Evolutionary conservation across 2,329 filamentous ascomycete species (phyloP).

Genomic region (Xylariaceae sp.): DNA sequence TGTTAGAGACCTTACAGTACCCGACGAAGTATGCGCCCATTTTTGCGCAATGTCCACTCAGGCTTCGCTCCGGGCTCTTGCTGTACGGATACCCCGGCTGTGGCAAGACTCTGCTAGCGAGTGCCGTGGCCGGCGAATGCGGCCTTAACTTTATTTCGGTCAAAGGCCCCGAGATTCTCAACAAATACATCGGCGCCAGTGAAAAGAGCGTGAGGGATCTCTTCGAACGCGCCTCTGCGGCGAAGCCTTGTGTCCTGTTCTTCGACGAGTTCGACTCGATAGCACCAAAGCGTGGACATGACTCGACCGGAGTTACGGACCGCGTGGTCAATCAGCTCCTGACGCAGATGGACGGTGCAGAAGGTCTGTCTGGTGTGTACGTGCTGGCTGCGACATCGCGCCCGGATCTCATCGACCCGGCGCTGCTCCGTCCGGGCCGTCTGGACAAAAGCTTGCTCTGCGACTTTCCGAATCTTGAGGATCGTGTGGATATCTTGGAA

Average conservation of each 20-base stretch:
- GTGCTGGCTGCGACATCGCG: constrained; percentile 90
- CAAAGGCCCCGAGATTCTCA: constrained; percentile 95
- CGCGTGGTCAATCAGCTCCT: constrained; percentile 96
- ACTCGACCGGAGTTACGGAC: constrained; percentile 97
- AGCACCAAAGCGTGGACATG: constrained; percentile 92
- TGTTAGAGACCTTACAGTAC: constrained; percentile 92
- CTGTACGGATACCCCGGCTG: constrained; percentile 94
- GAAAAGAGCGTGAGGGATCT: constrained; percentile 94
- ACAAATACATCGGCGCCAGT: constrained; percentile 97
- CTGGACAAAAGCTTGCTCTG: constrained; percentile 91
- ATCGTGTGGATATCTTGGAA: constrained; percentile 80
- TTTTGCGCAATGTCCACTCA: constrained; percentile 89
- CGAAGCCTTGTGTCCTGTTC: constrained; percentile 89
- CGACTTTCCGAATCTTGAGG: constrained; percentile 72
- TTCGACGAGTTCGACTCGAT: constrained; percentile 99
- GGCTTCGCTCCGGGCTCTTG: constrained; percentile 85
- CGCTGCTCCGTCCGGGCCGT: constrained; percentile 81
- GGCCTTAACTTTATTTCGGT: constrained; percentile 98
- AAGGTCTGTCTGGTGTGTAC: constrained; percentile 90
- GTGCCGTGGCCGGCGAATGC: constrained; percentile 94
- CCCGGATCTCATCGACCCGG: constrained; percentile 92
- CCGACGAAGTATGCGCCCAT: constrained; percentile 97
- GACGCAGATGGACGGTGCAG: constrained; percentile 97
- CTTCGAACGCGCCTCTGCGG: constrained; percentile 86
- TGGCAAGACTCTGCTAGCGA: constrained; percentile 91